Evolutionary conservation across 495 filamentous ascomycete species (phyloP), one percentile per base, ranked within the genome.

Genomic region (Aspergillus nidulans): DNA sequence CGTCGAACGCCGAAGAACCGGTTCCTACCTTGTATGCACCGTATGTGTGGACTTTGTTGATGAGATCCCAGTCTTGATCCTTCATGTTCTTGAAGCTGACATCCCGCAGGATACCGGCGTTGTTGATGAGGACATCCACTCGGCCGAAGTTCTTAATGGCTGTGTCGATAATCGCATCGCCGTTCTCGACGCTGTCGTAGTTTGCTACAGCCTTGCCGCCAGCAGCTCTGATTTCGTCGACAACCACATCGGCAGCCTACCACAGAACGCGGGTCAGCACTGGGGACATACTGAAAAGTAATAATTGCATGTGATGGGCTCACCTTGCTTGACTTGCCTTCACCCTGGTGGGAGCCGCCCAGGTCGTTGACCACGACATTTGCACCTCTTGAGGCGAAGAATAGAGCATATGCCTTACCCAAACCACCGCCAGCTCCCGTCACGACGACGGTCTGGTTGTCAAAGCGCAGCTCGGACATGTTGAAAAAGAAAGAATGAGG

Each of bases 31-130:
- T 97, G 79, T 96, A 98, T 62, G 90, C 85, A 63, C 94, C 94
- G 72, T 87, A 90, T 55, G 97, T 88, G 74, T 98, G 94, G 42
- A 98, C 94, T 68, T 82, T 85, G 68, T 92, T 86, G 67, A 97
- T 85, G 56, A 97, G 73, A 67, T 98, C 95, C 94, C 95, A 98
- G 71, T 98, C 95, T 68, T 84, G 70, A 68, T 97, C 92, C 69
- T 86, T 91, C 90, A 97, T 96, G 74, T 98, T 98, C 84, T 95
- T 96, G 77, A 98, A 97, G 78, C 87, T 91, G 65, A 98, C 68
- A 78, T 98, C 94, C 54, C 94, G 88, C 52, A 98, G 81, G 65
- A 98, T 98, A 67, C 94, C 94, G 55, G 94, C 94, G 68, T 97
- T 98, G 82, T 98, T 98, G 71, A 97, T 83, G 59, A 98, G 85